Base-by-base conservation (phyloP, 2,329 filamentous ascomycete genomes). In the Arachnomyces sp. region DNA sequence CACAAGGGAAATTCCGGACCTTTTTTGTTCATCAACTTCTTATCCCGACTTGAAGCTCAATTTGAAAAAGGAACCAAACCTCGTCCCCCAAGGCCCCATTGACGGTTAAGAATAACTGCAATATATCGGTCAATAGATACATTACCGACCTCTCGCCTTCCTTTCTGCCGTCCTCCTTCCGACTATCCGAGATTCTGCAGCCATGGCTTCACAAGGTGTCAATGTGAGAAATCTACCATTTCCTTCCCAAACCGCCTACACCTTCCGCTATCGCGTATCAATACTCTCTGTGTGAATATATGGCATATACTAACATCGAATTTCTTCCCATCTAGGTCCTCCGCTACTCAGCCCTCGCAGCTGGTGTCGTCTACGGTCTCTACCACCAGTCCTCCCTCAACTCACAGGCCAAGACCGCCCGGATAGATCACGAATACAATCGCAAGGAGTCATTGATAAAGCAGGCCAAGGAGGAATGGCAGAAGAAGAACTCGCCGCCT, bases 301-400 rank as follows among this genome's bases (percentile, higher is more conserved):
- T 25, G 9, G 20, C 9, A 25, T 25, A 25, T 36, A 6, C 9
- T 36, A 39, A 12, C 33, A 15, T 25, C 9, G 20, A 11, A 9
- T 28, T 16, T 13, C 15, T 57, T 61, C 48, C 44, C 40, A 9
- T 56, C 38, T 67, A 98, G 92, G 90, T 98, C 67, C 79, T 96
- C 67, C 89, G 92, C 71, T 98, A 90, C 77, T 90, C 88, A 61
- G 89, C 89, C 63, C 84, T 98, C 53, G 84, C 81, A 60, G 74
- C 87, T 59, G 92, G 92, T 64, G 72, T 96, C 63, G 82, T 94
- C 71, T 98, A 98, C 74, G 92, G 92, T 66, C 80, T 94, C 73
- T 85, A 82, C 68, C 90, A 94, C 74, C 92, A 98, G 73, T 75
- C 82, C 60, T 77, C 79, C 48, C 82, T 98, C 66, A 81, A 71